Evolutionary conservation across 805 yeast species (phyloP).

Genomic region (Ascoidea rubescens): DNA sequence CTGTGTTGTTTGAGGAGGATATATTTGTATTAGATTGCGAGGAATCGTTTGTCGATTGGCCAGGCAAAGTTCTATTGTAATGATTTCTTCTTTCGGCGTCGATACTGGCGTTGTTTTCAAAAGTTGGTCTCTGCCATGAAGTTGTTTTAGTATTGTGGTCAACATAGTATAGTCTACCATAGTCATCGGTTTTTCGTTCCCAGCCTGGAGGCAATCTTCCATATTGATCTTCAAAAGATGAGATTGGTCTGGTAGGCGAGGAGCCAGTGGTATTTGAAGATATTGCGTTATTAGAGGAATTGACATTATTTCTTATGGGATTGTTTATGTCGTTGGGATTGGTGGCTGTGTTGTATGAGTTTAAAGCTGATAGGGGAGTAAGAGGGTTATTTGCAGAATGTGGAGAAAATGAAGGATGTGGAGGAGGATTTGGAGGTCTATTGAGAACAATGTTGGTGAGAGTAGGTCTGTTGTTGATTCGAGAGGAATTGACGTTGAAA

Average conservation of each 20-base stretch:
- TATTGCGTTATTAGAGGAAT: slow-evolving; percentile 14
- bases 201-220: slow-evolving; percentile 98
- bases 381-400: slow-evolving; percentile 9
- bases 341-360: slow-evolving; percentile 8
- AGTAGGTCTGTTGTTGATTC: slow-evolving; percentile 11
- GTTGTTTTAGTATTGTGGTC: slow-evolving; percentile 97
- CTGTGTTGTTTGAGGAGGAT: slow-evolving; percentile 20
- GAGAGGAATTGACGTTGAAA: slow-evolving; percentile 9
- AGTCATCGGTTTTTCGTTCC: slow-evolving; percentile 96
- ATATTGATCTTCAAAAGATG: slow-evolving; percentile 92
- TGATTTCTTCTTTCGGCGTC: slow-evolving; percentile 88
- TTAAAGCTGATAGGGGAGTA: slow-evolving; percentile 6
- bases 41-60: slow-evolving; percentile 23
- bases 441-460: slow-evolving; percentile 12
- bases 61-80: slow-evolving; percentile 82
- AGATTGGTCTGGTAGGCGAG: slow-evolving; percentile 43
- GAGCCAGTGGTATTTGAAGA: slow-evolving; percentile 14
- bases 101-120: slow-evolving; percentile 42
- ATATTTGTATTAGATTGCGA: slow-evolving; percentile 16
- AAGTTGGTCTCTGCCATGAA: slow-evolving; percentile 96
- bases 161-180: slow-evolving; percentile 94
- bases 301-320: slow-evolving; percentile 16
- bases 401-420: slow-evolving; percentile 12
- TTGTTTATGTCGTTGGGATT: slow-evolving; percentile 17
- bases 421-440: slow-evolving; percentile 10